Conservation (phyloP, 345 rosid species). For the Euphorbia lathyris region DNA sequence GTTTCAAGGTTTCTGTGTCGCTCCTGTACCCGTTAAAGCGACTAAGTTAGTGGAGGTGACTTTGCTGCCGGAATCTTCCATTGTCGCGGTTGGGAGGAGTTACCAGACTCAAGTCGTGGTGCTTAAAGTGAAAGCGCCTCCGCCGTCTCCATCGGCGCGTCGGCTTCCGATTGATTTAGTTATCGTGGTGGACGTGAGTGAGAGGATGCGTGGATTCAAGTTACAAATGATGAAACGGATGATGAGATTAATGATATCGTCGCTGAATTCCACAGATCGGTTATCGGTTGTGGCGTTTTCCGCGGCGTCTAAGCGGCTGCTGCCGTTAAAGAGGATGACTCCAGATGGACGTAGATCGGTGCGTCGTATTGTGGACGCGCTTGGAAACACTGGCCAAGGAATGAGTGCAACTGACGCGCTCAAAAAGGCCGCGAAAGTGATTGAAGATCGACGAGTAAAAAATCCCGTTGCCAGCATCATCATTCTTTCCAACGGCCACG, state of each 20-base stretch:
- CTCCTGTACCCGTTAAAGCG: not conserved
- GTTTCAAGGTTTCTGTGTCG: slow-evolving; percentile 56
- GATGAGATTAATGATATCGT: slow-evolving; percentile 56
- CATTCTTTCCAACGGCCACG: slow-evolving; percentile 55
- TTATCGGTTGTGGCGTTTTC: slow-evolving; percentile 81
- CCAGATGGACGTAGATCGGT: slow-evolving; percentile 64
- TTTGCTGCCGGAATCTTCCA: slow-evolving; percentile 65
- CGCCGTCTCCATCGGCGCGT: slow-evolving; percentile 32
- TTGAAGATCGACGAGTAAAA: slow-evolving; percentile 78
- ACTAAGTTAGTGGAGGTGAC: slow-evolving; percentile 40
- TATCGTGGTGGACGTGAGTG: slow-evolving; percentile 61
- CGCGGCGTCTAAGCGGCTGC: slow-evolving; percentile 58
- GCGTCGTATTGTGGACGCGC: slow-evolving; percentile 58
- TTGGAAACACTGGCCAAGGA: slow-evolving; percentile 49
- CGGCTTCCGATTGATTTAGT: slow-evolving; percentile 71
- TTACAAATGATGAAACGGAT: slow-evolving; percentile 58
- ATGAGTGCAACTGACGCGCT: slow-evolving; percentile 71
- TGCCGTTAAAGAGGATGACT: slow-evolving; percentile 72
- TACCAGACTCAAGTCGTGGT: slow-evolving; percentile 55
- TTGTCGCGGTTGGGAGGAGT: slow-evolving; percentile 50
- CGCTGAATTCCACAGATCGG: slow-evolving; percentile 57
- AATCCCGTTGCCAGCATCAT: slow-evolving; percentile 60
- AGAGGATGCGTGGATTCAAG: slow-evolving; percentile 42
- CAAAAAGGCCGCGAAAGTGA: slow-evolving; percentile 78
- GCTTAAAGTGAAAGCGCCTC: slow-evolving; percentile 66